Evolutionary conservation across 1,139 yeast genomes (phyloP).

Genomic region (Zygosaccharomyces pseudobailii): DNA sequence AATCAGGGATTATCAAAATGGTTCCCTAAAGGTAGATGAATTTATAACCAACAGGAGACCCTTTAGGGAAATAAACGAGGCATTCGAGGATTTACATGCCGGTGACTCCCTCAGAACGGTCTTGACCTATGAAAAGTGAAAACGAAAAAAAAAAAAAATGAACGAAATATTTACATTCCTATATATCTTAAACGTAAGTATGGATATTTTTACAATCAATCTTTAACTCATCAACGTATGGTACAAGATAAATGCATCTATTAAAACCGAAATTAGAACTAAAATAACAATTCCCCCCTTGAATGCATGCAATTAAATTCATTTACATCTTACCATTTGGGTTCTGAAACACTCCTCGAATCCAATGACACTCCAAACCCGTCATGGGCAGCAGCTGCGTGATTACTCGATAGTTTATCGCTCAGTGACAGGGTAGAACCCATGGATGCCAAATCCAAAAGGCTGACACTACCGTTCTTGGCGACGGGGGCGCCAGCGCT

Average conservation of each 20-base stretch:
- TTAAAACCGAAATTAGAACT: slow-evolving; percentile 2
- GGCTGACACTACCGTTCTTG: slow-evolving; percentile 8
- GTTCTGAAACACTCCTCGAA: slow-evolving; percentile 19
- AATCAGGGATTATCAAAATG: slow-evolving; percentile 78
- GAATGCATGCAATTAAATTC: slow-evolving; percentile 2
- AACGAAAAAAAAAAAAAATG: not conserved
- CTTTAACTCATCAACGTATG: not conserved
- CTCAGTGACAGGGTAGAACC: slow-evolving; percentile 9
- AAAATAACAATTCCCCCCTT: slow-evolving; percentile 1
- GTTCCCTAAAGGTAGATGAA: slow-evolving; percentile 86
- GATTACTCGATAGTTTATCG: slow-evolving; percentile 6
- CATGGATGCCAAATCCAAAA: slow-evolving; percentile 10
- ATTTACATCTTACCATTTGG: slow-evolving; percentile 14
- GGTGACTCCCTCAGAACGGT: slow-evolving; percentile 96
- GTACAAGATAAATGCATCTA: slow-evolving; percentile 3
- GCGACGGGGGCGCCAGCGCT: slow-evolving; percentile 1
- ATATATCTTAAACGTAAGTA: not conserved
- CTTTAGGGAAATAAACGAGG: slow-evolving; percentile 72
- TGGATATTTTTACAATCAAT: not conserved
- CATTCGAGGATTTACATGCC: slow-evolving; percentile 90
- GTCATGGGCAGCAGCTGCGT: slow-evolving; percentile 4
- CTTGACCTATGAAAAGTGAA: slow-evolving; percentile 35
- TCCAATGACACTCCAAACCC: slow-evolving; percentile 15
- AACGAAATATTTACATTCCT: slow-evolving; percentile 3
- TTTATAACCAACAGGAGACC: slow-evolving; percentile 88